Percentiles rank a stretch among this genome's conserved stretches.
Conservation (phyloP, 208 protist genomes). For the Leishmania amazonensis region DNA sequence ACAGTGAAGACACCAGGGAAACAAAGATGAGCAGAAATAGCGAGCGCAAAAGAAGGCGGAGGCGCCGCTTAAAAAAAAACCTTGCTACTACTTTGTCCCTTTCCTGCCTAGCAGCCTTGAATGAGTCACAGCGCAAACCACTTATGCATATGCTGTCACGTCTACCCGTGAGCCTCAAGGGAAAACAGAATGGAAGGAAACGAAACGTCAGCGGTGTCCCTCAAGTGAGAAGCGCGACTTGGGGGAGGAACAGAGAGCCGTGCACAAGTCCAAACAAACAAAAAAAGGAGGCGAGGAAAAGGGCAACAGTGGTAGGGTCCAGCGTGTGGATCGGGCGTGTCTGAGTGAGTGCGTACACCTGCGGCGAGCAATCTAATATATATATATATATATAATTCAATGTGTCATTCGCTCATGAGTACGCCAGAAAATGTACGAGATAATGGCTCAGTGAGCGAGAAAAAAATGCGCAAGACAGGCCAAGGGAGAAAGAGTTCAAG, state of each 20-base stretch:
- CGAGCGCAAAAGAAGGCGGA: background rate
- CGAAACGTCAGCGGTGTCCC: background rate
- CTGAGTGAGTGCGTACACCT: background rate
- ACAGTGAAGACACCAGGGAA: background rate
- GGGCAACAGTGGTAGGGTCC: background rate
- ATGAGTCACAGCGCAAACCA: background rate
- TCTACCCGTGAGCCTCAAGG: background rate
- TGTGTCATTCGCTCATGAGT: background rate
- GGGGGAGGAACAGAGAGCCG: background rate
- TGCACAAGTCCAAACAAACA: background rate
- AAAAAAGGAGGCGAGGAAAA: background rate
- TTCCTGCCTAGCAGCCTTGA: background rate
- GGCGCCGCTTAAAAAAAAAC: background rate
- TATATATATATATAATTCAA: background rate
- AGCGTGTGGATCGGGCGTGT: background rate
- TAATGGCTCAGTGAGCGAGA: background rate
- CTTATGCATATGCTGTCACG: background rate
- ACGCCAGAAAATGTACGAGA: background rate
- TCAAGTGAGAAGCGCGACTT: background rate
- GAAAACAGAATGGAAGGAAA: background rate
- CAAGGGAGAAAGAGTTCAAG: background rate
- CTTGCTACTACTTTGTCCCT: background rate
- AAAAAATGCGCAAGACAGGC: background rate
- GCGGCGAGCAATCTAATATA: background rate
- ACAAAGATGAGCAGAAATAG: background rate